Percentiles rank a stretch among this genome's conserved stretches.
Conservation (phyloP, 345 rosid genomes). For the Eucalyptus brandiana region DNA sequence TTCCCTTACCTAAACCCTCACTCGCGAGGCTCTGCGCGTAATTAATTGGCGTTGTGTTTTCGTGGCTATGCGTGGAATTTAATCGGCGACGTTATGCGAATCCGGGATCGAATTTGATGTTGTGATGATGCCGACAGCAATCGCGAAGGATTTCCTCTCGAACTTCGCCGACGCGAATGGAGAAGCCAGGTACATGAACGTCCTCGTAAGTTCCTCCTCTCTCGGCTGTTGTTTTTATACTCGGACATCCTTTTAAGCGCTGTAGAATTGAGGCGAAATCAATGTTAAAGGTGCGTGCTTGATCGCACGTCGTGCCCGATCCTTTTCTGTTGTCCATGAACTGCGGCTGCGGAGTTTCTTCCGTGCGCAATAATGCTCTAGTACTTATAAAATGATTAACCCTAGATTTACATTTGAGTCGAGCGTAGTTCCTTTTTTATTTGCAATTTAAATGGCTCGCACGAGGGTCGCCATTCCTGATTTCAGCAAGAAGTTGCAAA, state of each 20-base stretch:
- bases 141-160: slow-evolving; percentile 64
- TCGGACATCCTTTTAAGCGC: neutral
- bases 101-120: neutral
- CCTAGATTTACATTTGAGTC: neutral
- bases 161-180: slow-evolving; percentile 60
- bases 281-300: neutral
- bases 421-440: neutral
- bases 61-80: neutral
- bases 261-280: neutral
- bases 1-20: neutral
- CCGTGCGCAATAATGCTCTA: neutral
- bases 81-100: no score
- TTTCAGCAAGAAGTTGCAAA: slow-evolving; percentile 88
- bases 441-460: neutral
- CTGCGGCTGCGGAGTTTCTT: neutral
- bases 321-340: neutral
- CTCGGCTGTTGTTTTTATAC: neutral
- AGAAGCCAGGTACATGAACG: slow-evolving; percentile 63
- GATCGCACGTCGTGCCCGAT: neutral
- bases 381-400: neutral
- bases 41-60: neutral
- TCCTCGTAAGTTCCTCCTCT: slow-evolving; percentile 47
- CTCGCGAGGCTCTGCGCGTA: neutral
- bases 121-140: slow-evolving; percentile 1
- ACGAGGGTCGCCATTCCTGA: neutral